Percentiles rank a stretch among this genome's conserved stretches.
phyloP scores from a whole-genome alignment of 208 protist species.

The Entamoeba histolytica region DNA sequence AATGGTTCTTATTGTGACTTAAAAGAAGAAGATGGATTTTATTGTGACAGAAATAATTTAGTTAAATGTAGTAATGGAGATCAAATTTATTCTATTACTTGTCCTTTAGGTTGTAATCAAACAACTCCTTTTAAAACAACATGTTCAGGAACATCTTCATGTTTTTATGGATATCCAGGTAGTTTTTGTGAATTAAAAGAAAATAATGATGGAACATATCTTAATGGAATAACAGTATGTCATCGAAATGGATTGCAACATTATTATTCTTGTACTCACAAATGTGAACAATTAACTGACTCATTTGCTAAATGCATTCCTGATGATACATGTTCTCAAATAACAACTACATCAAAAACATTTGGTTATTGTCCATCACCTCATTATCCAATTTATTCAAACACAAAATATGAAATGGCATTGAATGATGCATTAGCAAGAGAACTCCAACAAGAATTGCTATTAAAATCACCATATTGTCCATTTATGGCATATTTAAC shows the following conservation, averaged over 20 bases:
- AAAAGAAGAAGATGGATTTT: background rate
- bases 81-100: background rate
- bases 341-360: background rate
- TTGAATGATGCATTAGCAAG: background rate
- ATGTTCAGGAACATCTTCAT: background rate
- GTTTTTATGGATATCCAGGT: background rate
- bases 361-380: background rate
- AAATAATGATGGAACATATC: background rate
- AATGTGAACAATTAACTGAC: background rate
- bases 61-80: background rate
- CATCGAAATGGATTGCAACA: background rate
- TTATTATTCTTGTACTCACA: background rate
- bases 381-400: background rate
- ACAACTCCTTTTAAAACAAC: background rate
- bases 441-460: background rate
- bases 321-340: background rate
- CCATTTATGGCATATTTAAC: background rate
- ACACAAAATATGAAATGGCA: background rate
- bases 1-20: background rate
- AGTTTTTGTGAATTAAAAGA: background rate
- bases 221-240: background rate
- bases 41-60: background rate
- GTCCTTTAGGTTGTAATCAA: background rate
- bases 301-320: background rate
- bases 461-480: background rate